Percentiles rank a stretch among this genome's conserved stretches.
Evolutionary conservation across 2,329 filamentous ascomycete species (phyloP).

Genomic region (Colletotrichum acutatum): DNA sequence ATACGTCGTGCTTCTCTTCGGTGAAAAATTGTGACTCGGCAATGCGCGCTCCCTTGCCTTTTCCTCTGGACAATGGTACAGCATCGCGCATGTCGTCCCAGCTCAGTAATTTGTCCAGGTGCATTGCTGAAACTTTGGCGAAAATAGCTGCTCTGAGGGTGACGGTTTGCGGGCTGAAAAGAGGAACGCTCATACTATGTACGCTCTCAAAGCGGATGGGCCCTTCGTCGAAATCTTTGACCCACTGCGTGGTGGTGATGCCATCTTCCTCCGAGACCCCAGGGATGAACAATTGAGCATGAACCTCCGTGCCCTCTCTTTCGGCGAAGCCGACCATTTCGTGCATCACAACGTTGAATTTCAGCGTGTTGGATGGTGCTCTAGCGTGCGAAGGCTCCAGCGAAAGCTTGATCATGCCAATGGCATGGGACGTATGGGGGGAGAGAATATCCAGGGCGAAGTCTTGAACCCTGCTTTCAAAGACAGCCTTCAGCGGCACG

Average conservation of each 20-base stretch:
- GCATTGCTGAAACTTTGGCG: slow-evolving; percentile 90
- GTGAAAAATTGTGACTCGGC: slow-evolving; percentile 93
- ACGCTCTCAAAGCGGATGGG: slow-evolving; percentile 96
- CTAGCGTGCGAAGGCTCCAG: slow-evolving; percentile 94
- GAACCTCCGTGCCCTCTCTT: slow-evolving; percentile 93
- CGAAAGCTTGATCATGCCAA: slow-evolving; percentile 91
- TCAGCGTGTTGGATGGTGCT: slow-evolving; percentile 90
- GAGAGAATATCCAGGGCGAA: slow-evolving; percentile 91
- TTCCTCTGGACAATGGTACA: slow-evolving; percentile 67
- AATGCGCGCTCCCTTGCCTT: slow-evolving; percentile 70
- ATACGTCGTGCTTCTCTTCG: slow-evolving; percentile 93
- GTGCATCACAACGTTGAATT: slow-evolving; percentile 99
- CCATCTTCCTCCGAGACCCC: slow-evolving; percentile 90
- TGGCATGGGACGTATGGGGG: slow-evolving; percentile 88
- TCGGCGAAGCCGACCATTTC: slow-evolving; percentile 95
- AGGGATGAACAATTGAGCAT: slow-evolving; percentile 96
- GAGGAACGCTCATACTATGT: slow-evolving; percentile 94
- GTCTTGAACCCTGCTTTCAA: slow-evolving; percentile 94
- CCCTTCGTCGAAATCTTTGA: slow-evolving; percentile 91
- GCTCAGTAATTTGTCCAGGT: slow-evolving; percentile 95
- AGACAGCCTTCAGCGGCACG: slow-evolving; percentile 91
- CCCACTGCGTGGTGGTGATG: slow-evolving; percentile 95
- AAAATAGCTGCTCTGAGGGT: slow-evolving; percentile 90
- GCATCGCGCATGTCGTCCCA: slow-evolving; percentile 98
- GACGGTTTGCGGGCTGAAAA: slow-evolving; percentile 79